Evolutionary conservation across 352 stramenopile species (phyloP), one percentile per base, ranked within the genome.

Genomic region (Phytophthora megakarya): DNA sequence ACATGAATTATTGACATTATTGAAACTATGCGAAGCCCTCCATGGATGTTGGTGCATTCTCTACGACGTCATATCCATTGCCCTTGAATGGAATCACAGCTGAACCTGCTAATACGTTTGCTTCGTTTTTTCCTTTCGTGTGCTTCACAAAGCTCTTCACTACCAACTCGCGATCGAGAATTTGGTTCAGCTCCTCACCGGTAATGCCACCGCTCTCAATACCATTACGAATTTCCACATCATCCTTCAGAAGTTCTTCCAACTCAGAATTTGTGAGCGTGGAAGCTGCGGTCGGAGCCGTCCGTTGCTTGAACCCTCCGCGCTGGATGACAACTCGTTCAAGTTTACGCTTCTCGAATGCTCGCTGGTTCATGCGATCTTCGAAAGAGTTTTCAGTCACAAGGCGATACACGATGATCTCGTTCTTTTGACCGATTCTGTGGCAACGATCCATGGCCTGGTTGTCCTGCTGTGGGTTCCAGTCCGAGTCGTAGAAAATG

Each of bases 401-500:
- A 45, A 98, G 77, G 3, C 95, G 88, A 67, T 98, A 98, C 18
- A 98, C 92, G 25, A 86, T 81, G 53, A 97, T 89, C 59, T 93
- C 79, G 53, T 93, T 93, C 37, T 73, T 96, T 72, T 97, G 91
- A 12, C 91, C 91, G 47, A 97, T 96, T 62, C 91, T 81, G 62
- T 97, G 91, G 56, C 84, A 94, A 44, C 91, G 86, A 61, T 97
- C 91, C 74, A 97, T 86, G 12, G 90, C 90, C 58, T 97, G 90
- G 56, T 93, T 94, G 71, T 99, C 96, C 42, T 96, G 98, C 63
- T 97, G 91, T 18, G 98, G 98, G 74, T 99, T 99, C 97, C 97
- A 99, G 73, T 99, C 96, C 30, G 96, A 98, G 80, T 99, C 97
- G 61, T 97, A 99, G 19, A 99, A 91, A 60, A 99, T 93, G 13